Percentiles rank a stretch among this genome's conserved stretches.
phyloP scores from a whole-genome alignment of 1,284 basidiomycete species.

The Microbotryum intermedium region DNA sequence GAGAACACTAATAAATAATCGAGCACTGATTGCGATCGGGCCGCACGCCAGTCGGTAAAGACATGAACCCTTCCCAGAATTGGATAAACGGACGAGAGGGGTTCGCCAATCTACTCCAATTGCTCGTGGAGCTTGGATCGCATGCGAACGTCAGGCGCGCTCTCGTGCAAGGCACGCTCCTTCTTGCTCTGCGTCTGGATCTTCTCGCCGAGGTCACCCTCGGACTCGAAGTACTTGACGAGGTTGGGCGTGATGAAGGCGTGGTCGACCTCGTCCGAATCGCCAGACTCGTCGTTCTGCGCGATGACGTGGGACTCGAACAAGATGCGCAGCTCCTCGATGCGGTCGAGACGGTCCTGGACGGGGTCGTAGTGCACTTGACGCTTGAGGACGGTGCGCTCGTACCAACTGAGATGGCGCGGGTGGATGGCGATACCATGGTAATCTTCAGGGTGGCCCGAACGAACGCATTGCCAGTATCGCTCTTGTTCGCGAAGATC shows the following conservation, averaged over 20 bases:
- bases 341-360: slow-evolving; percentile 44
- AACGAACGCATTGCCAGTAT: slow-evolving; percentile 48
- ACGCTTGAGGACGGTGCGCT: slow-evolving; percentile 45
- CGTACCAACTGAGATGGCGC: slow-evolving; percentile 46
- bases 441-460: slow-evolving; percentile 45
- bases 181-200: slow-evolving; percentile 21
- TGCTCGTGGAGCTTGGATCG: slow-evolving; percentile 15
- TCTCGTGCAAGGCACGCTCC: slow-evolving; percentile 16
- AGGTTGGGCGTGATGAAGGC: slow-evolving; percentile 27
- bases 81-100: too few relatives aligned
- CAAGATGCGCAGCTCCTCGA: slow-evolving; percentile 45
- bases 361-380: slow-evolving; percentile 47
- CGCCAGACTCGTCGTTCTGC: slow-evolving; percentile 10
- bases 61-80: too few relatives aligned
- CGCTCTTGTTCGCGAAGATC: slow-evolving; percentile 50
- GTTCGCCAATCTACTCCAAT: slow-evolving; percentile 4
- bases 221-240: slow-evolving; percentile 24
- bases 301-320: slow-evolving; percentile 36
- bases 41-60: too few relatives aligned
- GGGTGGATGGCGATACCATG: slow-evolving; percentile 50
- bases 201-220: slow-evolving; percentile 7
- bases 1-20: too few relatives aligned
- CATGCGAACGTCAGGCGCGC: slow-evolving; percentile 2
- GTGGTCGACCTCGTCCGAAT: slow-evolving; percentile 21
- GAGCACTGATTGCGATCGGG: too few relatives aligned